Evolutionary conservation across 805 yeast species (phyloP), one percentile per base, ranked within the genome.

Genomic region (Scheffersomyces ergatensis): DNA sequence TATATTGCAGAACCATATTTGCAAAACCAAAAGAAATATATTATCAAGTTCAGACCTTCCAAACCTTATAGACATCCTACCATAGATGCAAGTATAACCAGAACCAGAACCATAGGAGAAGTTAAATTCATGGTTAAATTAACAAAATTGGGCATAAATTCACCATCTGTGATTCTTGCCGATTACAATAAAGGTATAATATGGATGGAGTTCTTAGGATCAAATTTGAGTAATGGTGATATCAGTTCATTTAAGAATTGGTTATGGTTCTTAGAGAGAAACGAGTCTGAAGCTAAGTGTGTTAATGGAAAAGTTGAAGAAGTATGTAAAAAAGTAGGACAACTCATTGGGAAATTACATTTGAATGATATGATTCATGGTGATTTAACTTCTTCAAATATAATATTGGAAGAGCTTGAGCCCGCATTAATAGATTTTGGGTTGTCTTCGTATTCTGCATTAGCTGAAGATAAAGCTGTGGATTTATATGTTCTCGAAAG

Each of bases 381-480:
- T 1, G 99, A 93, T 58, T 69, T 93, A 50, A 93, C 99, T 0
- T 81, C 92, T 17, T 90, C 98, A 0, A 93, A 93, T 54, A 78
- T 89, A 19, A 75, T 93, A 34, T 55, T 90, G 13, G 57, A 62
- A 36, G 42, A 46, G 4, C 45, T 36, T 7, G 51, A 46, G 6
- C 89, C 95, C 0, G 77, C 70, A 25, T 62, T 93, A 48, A 93
- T 93, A 40, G 99, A 93, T 57, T 93, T 93, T 65, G 99, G 99
- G 0, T 70, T 93, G 15, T 85, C 95, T 2, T 80, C 89, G 11
- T 81, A 81, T 42, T 80, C 95, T 0, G 73, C 75, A 1, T 58
- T 89, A 46, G 76, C 85, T 0, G 99, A 93, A 53, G 98, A 92
- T 55, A 89, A 88, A 61, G 98, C 98, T 3, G 99, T 93, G n/a